Evolutionary conservation across 306 rosid species (phyloP).

Genomic region (Fagus crenata): DNA sequence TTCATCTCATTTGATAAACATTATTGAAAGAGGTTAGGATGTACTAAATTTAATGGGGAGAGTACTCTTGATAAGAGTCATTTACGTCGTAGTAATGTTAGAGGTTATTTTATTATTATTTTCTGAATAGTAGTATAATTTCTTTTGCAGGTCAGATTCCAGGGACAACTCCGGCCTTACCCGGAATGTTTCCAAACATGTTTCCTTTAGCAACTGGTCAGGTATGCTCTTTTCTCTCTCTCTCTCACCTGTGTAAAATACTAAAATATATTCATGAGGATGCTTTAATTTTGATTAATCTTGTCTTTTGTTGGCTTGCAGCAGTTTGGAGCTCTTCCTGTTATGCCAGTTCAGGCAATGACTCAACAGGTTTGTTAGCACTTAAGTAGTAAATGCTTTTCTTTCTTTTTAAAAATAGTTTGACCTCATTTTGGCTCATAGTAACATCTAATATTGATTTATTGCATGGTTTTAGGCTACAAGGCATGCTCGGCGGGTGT

Average conservation of each 20-base stretch:
- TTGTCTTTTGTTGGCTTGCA: slow-evolving; percentile 39
- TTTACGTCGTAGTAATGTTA: slow-evolving; percentile 23
- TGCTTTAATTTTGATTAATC: not conserved
- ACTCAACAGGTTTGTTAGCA: slow-evolving; percentile 78
- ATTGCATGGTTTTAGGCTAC: slow-evolving; percentile 66
- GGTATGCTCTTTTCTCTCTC: slow-evolving; percentile 48
- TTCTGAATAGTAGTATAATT: slow-evolving; percentile 33
- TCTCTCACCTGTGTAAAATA: not conserved
- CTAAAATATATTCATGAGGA: not conserved
- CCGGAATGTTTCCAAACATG: slow-evolving; percentile 93
- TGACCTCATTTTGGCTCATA: slow-evolving; percentile 5
- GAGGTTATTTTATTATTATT: slow-evolving; percentile 20
- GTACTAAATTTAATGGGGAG: slow-evolving; percentile 24
- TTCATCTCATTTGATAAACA: slow-evolving; percentile 40
- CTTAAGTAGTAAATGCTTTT: not conserved
- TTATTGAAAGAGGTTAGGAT: slow-evolving; percentile 40
- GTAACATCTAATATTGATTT: not conserved
- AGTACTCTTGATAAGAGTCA: slow-evolving; percentile 30
- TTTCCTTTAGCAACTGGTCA: slow-evolving; percentile 81
- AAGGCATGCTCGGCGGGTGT: slow-evolving; percentile 95
- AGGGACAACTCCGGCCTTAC: slow-evolving; percentile 71
- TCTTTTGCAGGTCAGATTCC: slow-evolving; percentile 82
- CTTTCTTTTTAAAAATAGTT: not conserved
- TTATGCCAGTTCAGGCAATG: slow-evolving; percentile 99
- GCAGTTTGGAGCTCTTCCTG: slow-evolving; percentile 85